Evolutionary conservation across 2,329 filamentous ascomycete species (phyloP), one percentile per base, ranked within the genome.

Genomic region (Fusarium tricinctum): DNA sequence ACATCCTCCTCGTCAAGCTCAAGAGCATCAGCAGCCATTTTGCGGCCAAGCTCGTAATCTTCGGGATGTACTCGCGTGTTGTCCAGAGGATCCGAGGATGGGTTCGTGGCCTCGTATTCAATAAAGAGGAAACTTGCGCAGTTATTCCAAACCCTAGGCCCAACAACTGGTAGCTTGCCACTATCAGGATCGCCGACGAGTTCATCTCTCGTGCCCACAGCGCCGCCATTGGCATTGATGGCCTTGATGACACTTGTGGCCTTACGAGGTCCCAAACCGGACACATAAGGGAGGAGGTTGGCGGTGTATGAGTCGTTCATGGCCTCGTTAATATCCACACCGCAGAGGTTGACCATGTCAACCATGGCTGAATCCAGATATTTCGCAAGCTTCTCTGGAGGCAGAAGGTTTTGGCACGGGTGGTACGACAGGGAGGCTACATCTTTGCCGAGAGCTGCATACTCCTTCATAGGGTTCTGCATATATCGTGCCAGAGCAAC

Each of bases 1-100:
- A 99, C 93, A 74, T 99, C 96, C 82, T 99, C 96, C 80, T 99
- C 96, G 73, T 99, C 96, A 70, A 99, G 86, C 77, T 97, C 95
- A 47, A 99, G 84, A 17, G 96, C 96, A 83, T 99, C 96, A 5
- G 96, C 96, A 20, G 96, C 96, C 91, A 99, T 98, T 81, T 99
- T 99, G 72, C 95, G 92, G 48, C 94, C 96, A 65, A 99, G 90
- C 72, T 99, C 96, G 79, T 99, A 99, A 77, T 99, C 96, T 82
- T 99, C 96, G 2, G 96, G 96, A 75, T 99, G 96, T 19, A 99
- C 94, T 82, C 96, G 92, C 46, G 96, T 99, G 77, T 96, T 97
- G 80, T 99, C 96, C 26, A 99, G 85, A 60, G 97, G 97, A 77
- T 99, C 96, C 1, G 94, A 93, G 15, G 92, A 87, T 3, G 90